A percentile compares a stretch with the other conserved stretches of the same genome.
phyloP scores from a whole-genome alignment of 2,329 filamentous ascomycete species.

The Ilyonectria robusta region DNA sequence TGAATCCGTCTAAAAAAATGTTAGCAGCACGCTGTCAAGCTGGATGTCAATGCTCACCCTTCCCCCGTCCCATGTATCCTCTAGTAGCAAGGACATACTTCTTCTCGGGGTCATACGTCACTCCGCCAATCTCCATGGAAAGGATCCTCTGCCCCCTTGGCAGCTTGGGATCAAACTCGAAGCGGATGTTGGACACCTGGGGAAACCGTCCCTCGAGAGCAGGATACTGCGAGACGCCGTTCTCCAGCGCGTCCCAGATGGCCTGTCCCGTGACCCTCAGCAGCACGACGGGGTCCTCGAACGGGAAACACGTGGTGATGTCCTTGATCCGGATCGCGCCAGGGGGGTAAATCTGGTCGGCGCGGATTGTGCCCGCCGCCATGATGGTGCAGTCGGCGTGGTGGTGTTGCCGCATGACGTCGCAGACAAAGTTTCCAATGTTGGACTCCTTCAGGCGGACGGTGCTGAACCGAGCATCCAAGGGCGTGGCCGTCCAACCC shows the following conservation, averaged over 20 bases:
- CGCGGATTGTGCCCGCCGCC: slow-evolving; percentile 87
- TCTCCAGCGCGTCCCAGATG: slow-evolving; percentile 86
- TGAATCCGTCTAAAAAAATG: slow-evolving; percentile 77
- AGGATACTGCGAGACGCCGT: slow-evolving; percentile 84
- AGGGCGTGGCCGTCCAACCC: slow-evolving; percentile 84
- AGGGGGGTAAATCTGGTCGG: slow-evolving; percentile 89
- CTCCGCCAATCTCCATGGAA: slow-evolving; percentile 71
- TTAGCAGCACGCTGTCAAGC: slow-evolving; percentile 27
- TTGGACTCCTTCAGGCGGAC: slow-evolving; percentile 86
- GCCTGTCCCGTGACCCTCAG: slow-evolving; percentile 79
- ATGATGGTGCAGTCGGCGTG: slow-evolving; percentile 86
- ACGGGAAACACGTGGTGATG: slow-evolving; percentile 91
- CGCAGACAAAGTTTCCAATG: slow-evolving; percentile 90
- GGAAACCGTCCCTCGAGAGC: slow-evolving; percentile 88
- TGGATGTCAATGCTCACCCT: slow-evolving; percentile 58
- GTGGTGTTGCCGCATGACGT: slow-evolving; percentile 90
- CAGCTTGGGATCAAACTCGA: slow-evolving; percentile 77
- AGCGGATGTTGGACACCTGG: slow-evolving; percentile 87
- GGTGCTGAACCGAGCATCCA: slow-evolving; percentile 90
- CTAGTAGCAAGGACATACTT: slow-evolving; percentile 83
- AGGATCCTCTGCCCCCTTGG: slow-evolving; percentile 74
- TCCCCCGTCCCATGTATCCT: slow-evolving; percentile 91
- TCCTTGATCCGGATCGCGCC: slow-evolving; percentile 84
- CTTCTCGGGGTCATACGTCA: slow-evolving; percentile 72
- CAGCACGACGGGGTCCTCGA: slow-evolving; percentile 90